These are phyloP conservation scores for Roridomyces roridus DNA, from an alignment of 768 basidiomycete species.

Conservation along the genomic window DNA sequence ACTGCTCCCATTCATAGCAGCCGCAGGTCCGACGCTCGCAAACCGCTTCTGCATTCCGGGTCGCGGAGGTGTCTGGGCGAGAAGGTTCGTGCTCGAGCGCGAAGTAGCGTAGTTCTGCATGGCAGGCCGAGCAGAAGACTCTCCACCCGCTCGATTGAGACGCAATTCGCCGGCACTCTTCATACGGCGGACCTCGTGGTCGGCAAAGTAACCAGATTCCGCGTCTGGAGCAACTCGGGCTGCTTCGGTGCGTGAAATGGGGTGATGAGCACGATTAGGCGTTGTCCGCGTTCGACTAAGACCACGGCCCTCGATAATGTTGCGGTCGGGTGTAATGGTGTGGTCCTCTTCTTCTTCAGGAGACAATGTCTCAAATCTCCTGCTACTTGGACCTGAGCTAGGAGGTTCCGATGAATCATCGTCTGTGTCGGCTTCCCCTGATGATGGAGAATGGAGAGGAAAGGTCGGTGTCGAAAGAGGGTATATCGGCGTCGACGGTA, in stretches of 20 bases:
- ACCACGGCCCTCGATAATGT: conserved; percentile 43
- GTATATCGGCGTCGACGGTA: conserved; percentile 64
- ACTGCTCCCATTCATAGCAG: conserved; percentile 37
- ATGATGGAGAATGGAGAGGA: conserved; percentile 52
- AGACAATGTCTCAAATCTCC: conserved; percentile 26
- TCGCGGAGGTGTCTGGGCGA: conserved; percentile 43
- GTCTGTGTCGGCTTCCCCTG: conserved; percentile 45
- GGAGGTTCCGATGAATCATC: conserved; percentile 65
- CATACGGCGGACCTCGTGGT: conserved; percentile 79
- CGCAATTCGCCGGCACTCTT: conserved; percentile 87
- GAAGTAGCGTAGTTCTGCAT: conserved; percentile 62
- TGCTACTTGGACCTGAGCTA: conserved; percentile 41
- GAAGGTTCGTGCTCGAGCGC: conserved; percentile 73
- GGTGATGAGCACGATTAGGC: conserved; percentile 56
- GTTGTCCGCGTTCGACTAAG: conserved; percentile 77
- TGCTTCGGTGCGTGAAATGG: no score
- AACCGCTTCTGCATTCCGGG: conserved; percentile 59
- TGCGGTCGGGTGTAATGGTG: conserved; percentile 72
- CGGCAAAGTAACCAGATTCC: conserved; percentile 47
- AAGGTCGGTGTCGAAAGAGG: conserved; percentile 71
- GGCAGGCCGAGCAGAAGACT: conserved; percentile 45
- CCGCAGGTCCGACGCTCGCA: conserved; percentile 71
- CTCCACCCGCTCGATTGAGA: conserved; percentile 35
- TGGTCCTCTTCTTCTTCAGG: conserved; percentile 70
- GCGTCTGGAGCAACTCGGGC: conserved; percentile 48